Percentiles rank a stretch among this genome's conserved stretches.
phyloP scores from a whole-genome alignment of 1,139 yeast species.

The Taiozyma sp. region DNA sequence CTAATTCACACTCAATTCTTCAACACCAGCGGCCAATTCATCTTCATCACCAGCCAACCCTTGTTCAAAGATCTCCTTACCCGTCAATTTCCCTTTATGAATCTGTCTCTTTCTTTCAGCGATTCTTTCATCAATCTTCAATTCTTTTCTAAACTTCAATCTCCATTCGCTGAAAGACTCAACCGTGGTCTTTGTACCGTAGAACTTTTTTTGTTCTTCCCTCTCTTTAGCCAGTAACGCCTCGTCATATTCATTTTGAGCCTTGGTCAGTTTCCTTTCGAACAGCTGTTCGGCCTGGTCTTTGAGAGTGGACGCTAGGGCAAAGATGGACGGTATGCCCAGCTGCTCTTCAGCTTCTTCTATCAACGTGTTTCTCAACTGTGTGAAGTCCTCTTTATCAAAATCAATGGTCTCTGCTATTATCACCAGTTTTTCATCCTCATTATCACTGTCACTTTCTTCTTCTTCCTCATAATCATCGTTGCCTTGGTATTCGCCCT shows the following conservation, averaged over 20 bases:
- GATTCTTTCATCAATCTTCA: slow-evolving; percentile 54
- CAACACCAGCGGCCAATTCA: not conserved
- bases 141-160: slow-evolving; percentile 47
- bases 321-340: slow-evolving; percentile 87
- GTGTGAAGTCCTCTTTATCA: slow-evolving; percentile 39
- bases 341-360: slow-evolving; percentile 71
- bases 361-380: slow-evolving; percentile 37
- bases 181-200: slow-evolving; percentile 74
- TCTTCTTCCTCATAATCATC: slow-evolving; percentile 41
- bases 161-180: slow-evolving; percentile 77
- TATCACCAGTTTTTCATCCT: slow-evolving; percentile 42
- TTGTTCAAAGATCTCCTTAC: slow-evolving; percentile 82
- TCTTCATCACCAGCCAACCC: slow-evolving; percentile 75
- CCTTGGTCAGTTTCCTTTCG: slow-evolving; percentile 46
- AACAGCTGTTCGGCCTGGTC: slow-evolving; percentile 74
- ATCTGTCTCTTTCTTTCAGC: slow-evolving; percentile 46
- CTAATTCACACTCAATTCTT: not conserved
- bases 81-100: slow-evolving; percentile 77
- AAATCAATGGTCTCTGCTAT: slow-evolving; percentile 55
- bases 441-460: slow-evolving; percentile 36
- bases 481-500: slow-evolving; percentile 35
- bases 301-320: slow-evolving; percentile 70
- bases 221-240: slow-evolving; percentile 56
- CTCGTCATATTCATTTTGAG: slow-evolving; percentile 56
- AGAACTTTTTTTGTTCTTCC: slow-evolving; percentile 69